Evolutionary conservation across 495 filamentous ascomycete species (phyloP).

Genomic region (Penicillium turbatum): DNA sequence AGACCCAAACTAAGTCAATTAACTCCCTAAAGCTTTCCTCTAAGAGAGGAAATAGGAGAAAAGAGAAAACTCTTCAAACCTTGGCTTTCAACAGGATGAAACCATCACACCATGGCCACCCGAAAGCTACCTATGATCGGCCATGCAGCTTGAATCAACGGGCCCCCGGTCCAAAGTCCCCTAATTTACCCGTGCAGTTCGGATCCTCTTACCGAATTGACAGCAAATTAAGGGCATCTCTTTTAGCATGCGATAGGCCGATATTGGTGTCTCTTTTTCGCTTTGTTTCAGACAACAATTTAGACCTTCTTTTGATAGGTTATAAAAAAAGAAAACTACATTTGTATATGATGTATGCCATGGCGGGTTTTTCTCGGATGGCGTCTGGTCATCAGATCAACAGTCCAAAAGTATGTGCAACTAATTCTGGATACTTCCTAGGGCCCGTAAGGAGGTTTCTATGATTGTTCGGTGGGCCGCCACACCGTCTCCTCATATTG

Average conservation of each 20-base stretch:
- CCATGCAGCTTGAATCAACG: conserved; percentile 22
- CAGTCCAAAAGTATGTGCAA: background rate
- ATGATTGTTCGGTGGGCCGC: conserved; percentile 10
- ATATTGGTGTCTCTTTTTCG: background rate
- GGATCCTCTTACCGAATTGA: conserved; percentile 16
- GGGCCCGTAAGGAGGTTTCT: conserved; percentile 1
- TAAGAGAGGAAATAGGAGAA: background rate
- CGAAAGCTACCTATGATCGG: conserved; percentile 10
- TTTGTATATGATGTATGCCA: background rate
- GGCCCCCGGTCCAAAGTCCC: conserved; percentile 3
- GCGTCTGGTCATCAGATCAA: conserved; percentile 5
- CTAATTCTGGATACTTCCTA: conserved; percentile 1
- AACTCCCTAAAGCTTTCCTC: background rate
- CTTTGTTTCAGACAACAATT: background rate
- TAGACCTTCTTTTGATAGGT: no score
- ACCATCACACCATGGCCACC: conserved; percentile 17
- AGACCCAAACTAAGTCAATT: conserved; percentile 2
- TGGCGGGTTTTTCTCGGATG: conserved; percentile 1
- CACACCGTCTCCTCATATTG: conserved; percentile 3
- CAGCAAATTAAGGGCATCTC: conserved; percentile 6
- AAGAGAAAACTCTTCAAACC: conserved; percentile 7
- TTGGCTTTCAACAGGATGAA: background rate
- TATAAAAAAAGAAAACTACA: no score
- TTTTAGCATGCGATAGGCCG: background rate
- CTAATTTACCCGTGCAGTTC: conserved; percentile 25